A percentile compares a stretch with the other conserved stretches of the same genome.
phyloP scores from a whole-genome alignment of 108 stramenopile genomes.

The Cyclotella baltica region DNA sequence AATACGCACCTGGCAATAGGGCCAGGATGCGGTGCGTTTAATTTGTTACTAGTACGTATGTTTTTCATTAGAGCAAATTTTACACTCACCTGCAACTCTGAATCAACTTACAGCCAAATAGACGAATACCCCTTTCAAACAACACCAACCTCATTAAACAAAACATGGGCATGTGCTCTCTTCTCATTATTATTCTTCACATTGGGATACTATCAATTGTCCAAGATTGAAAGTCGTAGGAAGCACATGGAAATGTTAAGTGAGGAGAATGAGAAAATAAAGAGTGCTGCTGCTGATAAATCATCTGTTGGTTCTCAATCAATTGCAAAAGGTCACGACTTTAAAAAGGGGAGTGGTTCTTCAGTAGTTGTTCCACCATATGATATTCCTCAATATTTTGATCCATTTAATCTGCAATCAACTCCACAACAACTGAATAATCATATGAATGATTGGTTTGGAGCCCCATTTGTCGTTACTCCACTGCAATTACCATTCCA shows the following conservation, averaged over 20 bases:
- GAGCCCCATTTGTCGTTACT: slow-evolving; percentile 26
- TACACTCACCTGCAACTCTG: neutral
- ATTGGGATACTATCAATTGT: neutral
- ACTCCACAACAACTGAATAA: slow-evolving; percentile 5
- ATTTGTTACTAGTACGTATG: too few relatives aligned
- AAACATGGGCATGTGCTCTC: neutral
- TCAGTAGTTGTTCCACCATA: neutral
- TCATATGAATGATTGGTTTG: slow-evolving; percentile 27
- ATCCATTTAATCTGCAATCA: slow-evolving; percentile 21
- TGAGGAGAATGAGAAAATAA: slow-evolving; percentile 11
- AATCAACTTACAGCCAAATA: neutral
- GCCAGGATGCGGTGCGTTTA: too few relatives aligned
- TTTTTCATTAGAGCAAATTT: too few relatives aligned
- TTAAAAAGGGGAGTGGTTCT: neutral
- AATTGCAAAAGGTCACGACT: neutral
- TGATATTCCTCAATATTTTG: slow-evolving; percentile 3
- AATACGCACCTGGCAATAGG: too few relatives aligned
- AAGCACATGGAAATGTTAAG: neutral
- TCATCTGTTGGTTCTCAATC: neutral
- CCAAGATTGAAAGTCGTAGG: neutral
- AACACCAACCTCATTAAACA: slow-evolving; percentile 1
- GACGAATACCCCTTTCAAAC: neutral
- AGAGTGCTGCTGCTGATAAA: neutral
- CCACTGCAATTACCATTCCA: slow-evolving; percentile 19
- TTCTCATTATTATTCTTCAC: neutral